Conservation (phyloP, 805 yeast genomes). For the Zygosaccharomyces siamensis region DNA sequence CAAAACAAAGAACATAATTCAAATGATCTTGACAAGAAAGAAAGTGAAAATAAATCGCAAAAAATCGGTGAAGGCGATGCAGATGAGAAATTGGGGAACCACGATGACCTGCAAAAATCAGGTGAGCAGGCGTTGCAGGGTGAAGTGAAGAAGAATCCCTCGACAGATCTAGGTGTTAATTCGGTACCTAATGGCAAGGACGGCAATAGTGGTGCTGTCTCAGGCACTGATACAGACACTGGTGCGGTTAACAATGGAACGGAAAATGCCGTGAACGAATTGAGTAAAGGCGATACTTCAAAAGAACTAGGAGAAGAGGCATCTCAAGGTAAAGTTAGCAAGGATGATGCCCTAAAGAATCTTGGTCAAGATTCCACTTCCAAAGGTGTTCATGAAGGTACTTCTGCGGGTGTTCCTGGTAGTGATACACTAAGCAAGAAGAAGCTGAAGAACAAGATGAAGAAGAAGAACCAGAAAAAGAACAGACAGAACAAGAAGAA, state of each 20-base stretch:
- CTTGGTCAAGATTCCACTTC: not conserved
- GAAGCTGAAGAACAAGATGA: not conserved
- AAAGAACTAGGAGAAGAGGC: not conserved
- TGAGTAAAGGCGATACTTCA: not conserved
- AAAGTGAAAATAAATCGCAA: not conserved
- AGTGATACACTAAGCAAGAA: not conserved
- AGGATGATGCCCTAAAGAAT: not conserved
- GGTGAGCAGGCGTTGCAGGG: not conserved
- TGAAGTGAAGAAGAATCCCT: not conserved
- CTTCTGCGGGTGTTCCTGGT: slow-evolving; percentile 5
- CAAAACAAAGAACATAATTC: not conserved
- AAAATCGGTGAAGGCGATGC: not conserved
- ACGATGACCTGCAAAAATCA: not conserved
- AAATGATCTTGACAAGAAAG: not conserved
- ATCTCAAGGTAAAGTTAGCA: not conserved
- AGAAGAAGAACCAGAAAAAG: slow-evolving; percentile 3
- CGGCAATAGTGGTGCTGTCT: slow-evolving; percentile 4
- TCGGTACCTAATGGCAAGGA: slow-evolving; percentile 4
- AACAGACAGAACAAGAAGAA: not conserved
- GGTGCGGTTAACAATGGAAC: not conserved
- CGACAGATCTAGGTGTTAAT: slow-evolving; percentile 10
- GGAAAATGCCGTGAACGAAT: not conserved
- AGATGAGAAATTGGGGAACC: not conserved
- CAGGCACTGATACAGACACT: slow-evolving; percentile 12
- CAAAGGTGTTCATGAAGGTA: slow-evolving; percentile 13